Base-by-base conservation (phyloP, 257 asterid species). In the Cordia subcordata region DNA sequence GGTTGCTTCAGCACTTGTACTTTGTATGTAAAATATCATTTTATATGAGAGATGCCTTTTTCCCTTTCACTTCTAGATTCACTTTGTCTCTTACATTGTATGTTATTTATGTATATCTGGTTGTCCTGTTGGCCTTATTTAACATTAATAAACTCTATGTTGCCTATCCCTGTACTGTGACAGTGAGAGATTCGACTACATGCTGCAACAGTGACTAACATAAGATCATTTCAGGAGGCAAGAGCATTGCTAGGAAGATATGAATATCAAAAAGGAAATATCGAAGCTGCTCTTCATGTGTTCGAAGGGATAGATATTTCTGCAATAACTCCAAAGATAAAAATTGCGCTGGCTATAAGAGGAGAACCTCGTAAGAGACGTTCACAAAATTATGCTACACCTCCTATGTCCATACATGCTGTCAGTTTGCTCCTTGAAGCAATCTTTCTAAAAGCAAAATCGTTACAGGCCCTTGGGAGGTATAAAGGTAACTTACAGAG, bases 221-320 rank as follows among this genome's bases (percentile, higher is more conserved):
- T 49, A 19, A 63, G 42, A 3, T 59, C 54, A 62, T 60, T 55
- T 72, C 86, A 92, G 98, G 98, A 92, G 84, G 98, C 96, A 19
- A 88, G 98, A 65, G 96, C 98, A 11, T 64, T 92, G 72, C 72
- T 92, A 67, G 98, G 98, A 68, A 77, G 98, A 71, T 86, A 77
- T 38, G 98, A 92, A 75, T 86, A 81, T 75, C 98, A 92, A 57
- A 92, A 82, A 60, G 96, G 96, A 19, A 92, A 92, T 64, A 60
- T 84, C 60, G 94, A 92, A 83, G 93, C 90, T 55, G 95, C 98
- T 53, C 67, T 92, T 46, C 95, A 84, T 67, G 98, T 92, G 58
- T 92, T 88, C 51, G 95, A 88, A 81, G 96, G 98, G 66, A 92
- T 92, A 17, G 96, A 92, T 65, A 68, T 88, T 70, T 73, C 79